phyloP scores from a whole-genome alignment of 2,329 filamentous ascomycete genomes.

The Aspergillus viridinutans region DNA sequence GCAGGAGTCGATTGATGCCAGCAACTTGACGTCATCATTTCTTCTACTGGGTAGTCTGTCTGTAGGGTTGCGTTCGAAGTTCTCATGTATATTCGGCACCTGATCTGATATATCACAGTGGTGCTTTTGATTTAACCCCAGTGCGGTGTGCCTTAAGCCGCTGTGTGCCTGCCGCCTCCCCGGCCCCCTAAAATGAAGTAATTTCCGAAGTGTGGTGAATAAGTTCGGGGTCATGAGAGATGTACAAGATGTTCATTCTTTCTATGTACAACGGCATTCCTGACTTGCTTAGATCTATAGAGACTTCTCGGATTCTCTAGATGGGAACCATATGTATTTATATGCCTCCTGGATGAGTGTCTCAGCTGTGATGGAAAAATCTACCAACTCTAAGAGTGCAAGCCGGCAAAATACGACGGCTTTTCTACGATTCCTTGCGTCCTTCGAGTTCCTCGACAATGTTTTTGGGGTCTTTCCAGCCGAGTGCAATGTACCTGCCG shows the following conservation, averaged over 20 bases:
- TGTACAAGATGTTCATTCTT: neutral
- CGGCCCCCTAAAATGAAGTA: no score
- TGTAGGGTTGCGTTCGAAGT: neutral
- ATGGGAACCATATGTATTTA: neutral
- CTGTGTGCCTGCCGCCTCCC: neutral
- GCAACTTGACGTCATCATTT: neutral
- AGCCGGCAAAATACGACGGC: neutral
- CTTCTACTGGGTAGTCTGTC: neutral
- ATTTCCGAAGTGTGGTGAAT: neutral
- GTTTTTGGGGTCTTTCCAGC: slow-evolving; percentile 61
- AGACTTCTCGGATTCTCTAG: neutral
- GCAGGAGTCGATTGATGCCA: neutral
- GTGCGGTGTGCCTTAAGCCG: neutral
- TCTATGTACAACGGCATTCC: neutral
- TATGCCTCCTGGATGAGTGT: neutral
- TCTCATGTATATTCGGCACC: neutral
- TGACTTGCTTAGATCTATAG: neutral
- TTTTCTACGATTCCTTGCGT: slow-evolving; percentile 10
- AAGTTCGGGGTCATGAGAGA: neutral
- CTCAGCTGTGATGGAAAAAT: neutral
- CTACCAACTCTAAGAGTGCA: neutral
- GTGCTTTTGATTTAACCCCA: neutral
- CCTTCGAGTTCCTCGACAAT: slow-evolving; percentile 54
- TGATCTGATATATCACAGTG: neutral
- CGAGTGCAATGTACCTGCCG: slow-evolving; percentile 52